Evolutionary conservation across 176 grass and related monocot species (phyloP), one percentile per base, ranked within the genome.

Genomic region (Raddia distichophylla): DNA sequence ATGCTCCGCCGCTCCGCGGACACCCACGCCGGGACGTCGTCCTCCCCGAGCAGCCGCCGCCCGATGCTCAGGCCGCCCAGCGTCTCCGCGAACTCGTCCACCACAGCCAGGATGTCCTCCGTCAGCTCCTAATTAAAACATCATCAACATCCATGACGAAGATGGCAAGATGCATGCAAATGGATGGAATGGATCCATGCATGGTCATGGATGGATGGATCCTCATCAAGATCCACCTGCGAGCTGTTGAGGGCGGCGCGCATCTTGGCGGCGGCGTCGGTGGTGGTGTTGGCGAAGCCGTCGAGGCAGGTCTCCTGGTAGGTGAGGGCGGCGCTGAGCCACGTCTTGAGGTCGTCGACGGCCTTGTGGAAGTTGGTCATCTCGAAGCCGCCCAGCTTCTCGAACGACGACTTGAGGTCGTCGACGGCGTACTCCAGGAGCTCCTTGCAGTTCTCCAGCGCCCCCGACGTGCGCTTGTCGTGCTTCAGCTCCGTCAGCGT

Each of bases 251-350:
- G 94, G 14, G 94, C 76, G 6, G 45, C 69, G 18, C 71, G 53
- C 94, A 97, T 97, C 83, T 92, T 88, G 40, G 22, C 79, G 1
- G 88, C 73, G 3, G 94, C 94, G 13, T 97, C 83, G 1, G 86
- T 86, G 60, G 83, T 93, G 45, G 88, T 82, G 78, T 93, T 93
- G 0, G 77, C 7, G 86, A 97, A 97, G 2, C 94, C 94, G 73
- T 97, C 91, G 12, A 97, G 78, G 86, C 94, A 97, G 0, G 94
- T 97, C 75, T 84, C 88, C 91, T 96, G 88, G 85, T 93, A 93
- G 2, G 94, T 97, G 9, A 93, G 80, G 34, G 86, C 91, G 6
- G 94, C 91, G 81, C 83, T 85, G 43, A 97, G 91, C 94, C 94
- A 97, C 10, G 91, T 91, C 83, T 66, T 85, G 77, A 97, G 94